Conservation (phyloP, 2,329 filamentous ascomycete genomes). For the Sclerotinia borealis region DNA sequence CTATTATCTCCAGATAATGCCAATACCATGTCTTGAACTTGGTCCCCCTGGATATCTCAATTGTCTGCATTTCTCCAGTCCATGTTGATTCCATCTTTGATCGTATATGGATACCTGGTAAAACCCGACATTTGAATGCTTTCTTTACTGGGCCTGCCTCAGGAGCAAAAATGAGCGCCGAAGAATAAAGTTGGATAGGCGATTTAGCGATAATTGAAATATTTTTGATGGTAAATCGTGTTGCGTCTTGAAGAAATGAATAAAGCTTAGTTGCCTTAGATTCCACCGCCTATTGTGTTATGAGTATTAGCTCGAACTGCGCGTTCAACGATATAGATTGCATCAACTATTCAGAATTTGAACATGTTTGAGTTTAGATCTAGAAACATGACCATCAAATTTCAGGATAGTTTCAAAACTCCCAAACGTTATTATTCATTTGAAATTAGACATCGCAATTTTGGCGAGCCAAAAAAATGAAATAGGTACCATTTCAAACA, state of each 20-base stretch:
- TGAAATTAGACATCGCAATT: neutral
- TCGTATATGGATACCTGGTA: constrained; percentile 7
- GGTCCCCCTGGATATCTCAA: no score
- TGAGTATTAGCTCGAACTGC: neutral
- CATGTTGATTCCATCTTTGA: constrained; percentile 9
- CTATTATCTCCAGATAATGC: neutral
- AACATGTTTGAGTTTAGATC: neutral
- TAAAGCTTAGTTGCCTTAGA: neutral
- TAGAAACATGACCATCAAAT: neutral
- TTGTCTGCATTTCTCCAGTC: neutral
- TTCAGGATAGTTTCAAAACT: neutral
- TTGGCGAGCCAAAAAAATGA: neutral
- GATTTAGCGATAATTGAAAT: constrained; percentile 19
- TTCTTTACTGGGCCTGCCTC: constrained; percentile 25
- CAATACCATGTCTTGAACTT: no score
- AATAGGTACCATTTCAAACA: neutral
- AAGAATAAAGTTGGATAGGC: constrained; percentile 33
- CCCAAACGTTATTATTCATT: neutral
- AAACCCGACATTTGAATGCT: constrained; percentile 7
- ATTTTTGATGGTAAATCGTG: neutral
- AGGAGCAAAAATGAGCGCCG: constrained; percentile 31
- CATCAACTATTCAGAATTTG: neutral
- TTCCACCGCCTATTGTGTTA: neutral
- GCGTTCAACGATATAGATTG: neutral
- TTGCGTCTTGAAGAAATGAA: neutral